A percentile compares a stretch with the other conserved stretches of the same genome.
Conservation (phyloP, 352 stramenopile species). For the Phytophthora litchii region DNA sequence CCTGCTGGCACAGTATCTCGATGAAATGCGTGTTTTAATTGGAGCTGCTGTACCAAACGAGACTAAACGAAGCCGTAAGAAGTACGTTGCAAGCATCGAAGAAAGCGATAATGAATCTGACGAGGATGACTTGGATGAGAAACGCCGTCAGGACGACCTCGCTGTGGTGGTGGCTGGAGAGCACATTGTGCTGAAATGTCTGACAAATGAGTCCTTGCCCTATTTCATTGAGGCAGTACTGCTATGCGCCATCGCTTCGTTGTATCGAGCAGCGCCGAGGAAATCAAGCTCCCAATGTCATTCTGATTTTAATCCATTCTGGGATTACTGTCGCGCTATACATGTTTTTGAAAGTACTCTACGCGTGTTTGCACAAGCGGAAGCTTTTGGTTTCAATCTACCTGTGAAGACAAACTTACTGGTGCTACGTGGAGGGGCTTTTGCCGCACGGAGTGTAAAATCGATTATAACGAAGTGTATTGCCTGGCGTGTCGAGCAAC, state of each 20-base stretch:
- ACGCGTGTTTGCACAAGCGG: conserved; percentile 53
- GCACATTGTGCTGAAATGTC: conserved; percentile 65
- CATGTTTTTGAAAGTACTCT: conserved; percentile 48
- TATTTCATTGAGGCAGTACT: conserved; percentile 64
- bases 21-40: conserved; percentile 56
- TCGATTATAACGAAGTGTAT: conserved; percentile 48
- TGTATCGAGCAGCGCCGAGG: conserved; percentile 45
- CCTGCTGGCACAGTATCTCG: conserved; percentile 49
- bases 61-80: conserved; percentile 14
- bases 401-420: conserved; percentile 59
- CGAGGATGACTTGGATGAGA: conserved; percentile 38
- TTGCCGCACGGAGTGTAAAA: conserved; percentile 43
- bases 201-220: conserved; percentile 68
- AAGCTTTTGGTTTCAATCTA: conserved; percentile 57
- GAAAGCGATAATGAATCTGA: conserved; percentile 34
- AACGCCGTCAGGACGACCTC: conserved; percentile 25
- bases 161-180: conserved; percentile 52
- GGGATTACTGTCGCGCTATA: conserved; percentile 46
- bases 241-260: conserved; percentile 55
- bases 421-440: conserved; percentile 44
- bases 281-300: conserved; percentile 15
- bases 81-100: conserved; percentile 8
- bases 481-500: conserved; percentile 52
- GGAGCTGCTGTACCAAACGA: conserved; percentile 25
- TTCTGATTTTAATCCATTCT: conserved; percentile 43